These are phyloP conservation scores for Annulohypoxylon truncatum DNA, from an alignment of 2,329 filamentous ascomycete species.

Conservation along the genomic window DNA sequence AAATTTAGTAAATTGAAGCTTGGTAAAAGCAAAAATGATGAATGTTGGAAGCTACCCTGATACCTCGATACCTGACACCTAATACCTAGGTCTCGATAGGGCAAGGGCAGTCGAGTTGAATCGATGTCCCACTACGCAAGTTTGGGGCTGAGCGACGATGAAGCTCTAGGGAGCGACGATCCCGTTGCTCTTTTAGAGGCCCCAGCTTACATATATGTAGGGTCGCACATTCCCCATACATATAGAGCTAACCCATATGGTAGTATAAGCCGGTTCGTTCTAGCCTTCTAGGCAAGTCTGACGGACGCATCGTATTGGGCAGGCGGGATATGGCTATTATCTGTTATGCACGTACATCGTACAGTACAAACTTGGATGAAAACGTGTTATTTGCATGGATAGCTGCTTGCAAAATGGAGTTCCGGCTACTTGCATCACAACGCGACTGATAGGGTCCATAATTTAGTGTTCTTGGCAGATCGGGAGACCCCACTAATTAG, in stretches of 20 bases:
- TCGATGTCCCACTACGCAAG: slow-evolving; percentile 9
- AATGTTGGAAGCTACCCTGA: background rate
- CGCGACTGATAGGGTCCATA: slow-evolving; percentile 2
- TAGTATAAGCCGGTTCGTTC: slow-evolving; percentile 11
- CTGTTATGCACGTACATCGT: background rate
- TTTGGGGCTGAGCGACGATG: slow-evolving; percentile 35
- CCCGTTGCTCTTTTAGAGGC: slow-evolving; percentile 9
- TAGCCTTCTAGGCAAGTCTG: slow-evolving; percentile 17
- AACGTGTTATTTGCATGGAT: slow-evolving; percentile 35
- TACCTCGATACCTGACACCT: background rate
- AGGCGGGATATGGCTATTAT: background rate
- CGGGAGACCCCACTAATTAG: background rate
- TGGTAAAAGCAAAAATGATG: background rate
- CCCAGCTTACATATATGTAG: slow-evolving; percentile 13
- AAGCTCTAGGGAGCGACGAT: slow-evolving; percentile 33
- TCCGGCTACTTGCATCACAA: slow-evolving; percentile 11
- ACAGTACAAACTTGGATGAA: slow-evolving; percentile 12
- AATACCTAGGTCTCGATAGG: slow-evolving; percentile 10
- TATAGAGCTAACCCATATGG: background rate
- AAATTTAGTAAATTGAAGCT: background rate
- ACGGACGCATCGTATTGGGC: slow-evolving; percentile 3
- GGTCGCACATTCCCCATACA: slow-evolving; percentile 9
- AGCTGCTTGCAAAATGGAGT: slow-evolving; percentile 15
- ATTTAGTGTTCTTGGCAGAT: slow-evolving; percentile 21
- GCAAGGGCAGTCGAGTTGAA: slow-evolving; percentile 9